Evolutionary conservation across 2,329 filamentous ascomycete species (phyloP).

Genomic region (Thyridium curvatum): DNA sequence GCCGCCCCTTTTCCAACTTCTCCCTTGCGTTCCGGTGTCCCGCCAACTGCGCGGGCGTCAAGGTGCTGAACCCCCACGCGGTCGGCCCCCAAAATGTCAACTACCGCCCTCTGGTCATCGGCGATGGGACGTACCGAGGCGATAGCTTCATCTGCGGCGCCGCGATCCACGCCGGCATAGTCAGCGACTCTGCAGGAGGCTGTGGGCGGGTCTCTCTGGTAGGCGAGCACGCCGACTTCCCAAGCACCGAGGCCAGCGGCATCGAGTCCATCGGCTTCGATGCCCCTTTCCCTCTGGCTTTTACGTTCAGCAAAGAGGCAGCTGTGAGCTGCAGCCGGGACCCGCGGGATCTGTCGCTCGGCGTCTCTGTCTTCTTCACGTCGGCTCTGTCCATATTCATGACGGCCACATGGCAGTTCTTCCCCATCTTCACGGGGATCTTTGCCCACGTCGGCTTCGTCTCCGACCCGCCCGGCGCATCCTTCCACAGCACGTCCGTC

Average conservation of each 20-base stretch:
- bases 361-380: constrained; percentile 71
- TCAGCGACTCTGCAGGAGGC: constrained; percentile 57
- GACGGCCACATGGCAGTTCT: constrained; percentile 73
- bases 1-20: constrained; percentile 51
- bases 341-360: constrained; percentile 66
- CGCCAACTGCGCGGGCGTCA: constrained; percentile 44
- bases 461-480: constrained; percentile 74
- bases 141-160: constrained; percentile 71
- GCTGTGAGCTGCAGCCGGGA: constrained; percentile 52
- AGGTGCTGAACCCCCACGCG: constrained; percentile 46
- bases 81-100: constrained; percentile 44
- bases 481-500: constrained; percentile 49
- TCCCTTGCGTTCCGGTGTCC: constrained; percentile 54
- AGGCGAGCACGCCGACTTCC: constrained; percentile 52
- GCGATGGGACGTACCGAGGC: constrained; percentile 49
- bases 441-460: constrained; percentile 88
- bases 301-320: constrained; percentile 49
- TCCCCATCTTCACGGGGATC: constrained; percentile 68
- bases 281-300: constrained; percentile 66
- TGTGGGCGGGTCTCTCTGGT: constrained; percentile 62
- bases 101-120: constrained; percentile 40
- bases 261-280: constrained; percentile 60
- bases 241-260: constrained; percentile 34
- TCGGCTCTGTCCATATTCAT: constrained; percentile 72
- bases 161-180: constrained; percentile 65